Evolutionary conservation across 805 yeast genomes (phyloP), one percentile per base, ranked within the genome.

Genomic region (Vanderwaltozyma verrucispora): DNA sequence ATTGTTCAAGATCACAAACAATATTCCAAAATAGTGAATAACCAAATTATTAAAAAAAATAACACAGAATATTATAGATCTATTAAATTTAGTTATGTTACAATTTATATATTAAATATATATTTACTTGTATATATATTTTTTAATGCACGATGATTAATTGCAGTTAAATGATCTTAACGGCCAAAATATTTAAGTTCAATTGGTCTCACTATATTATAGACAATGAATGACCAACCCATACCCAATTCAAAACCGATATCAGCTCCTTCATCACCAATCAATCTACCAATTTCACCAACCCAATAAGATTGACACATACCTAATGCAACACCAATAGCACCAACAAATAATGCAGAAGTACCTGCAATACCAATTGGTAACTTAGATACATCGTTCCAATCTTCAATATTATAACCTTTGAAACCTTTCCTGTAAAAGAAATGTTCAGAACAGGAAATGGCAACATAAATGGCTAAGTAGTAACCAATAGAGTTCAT

Each of bases 401-500:
- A 80, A 47, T 69, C 72, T 32, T 67, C 73, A 46, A 77, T 65
- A 53, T 81, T 74, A 63, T 84, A 83, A 44, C 73, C 76, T 24
- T 62, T 45, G 48, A 69, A 65, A 30, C 83, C 81, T 50, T 67
- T 71, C 55, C 77, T 75, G 74, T 74, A 81, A 57, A 86, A 68
- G 57, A 82, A 77, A 61, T 87, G 95, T 62, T 87, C 95, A 26
- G 83, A 72, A 12, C 80, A 59, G 21, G 75, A 62, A 60, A 87
- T 77, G 35, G 81, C 75, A 51, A 74, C 75, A 65, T 87, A 88
- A 53, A 87, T 80, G 42, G 94, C 86, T 56, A 87, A 69, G 74
- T 89, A 87, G 70, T 88, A 87, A 49, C 84, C 92, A 60, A 88
- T 87, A 59, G 86, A 65, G 65, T 83, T 76, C 95, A 88, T 85